Percentiles rank a stretch among this genome's conserved stretches.
Conservation (phyloP, 495 filamentous ascomycete genomes). For the Aspergillus sclerotiicarbonarius region DNA sequence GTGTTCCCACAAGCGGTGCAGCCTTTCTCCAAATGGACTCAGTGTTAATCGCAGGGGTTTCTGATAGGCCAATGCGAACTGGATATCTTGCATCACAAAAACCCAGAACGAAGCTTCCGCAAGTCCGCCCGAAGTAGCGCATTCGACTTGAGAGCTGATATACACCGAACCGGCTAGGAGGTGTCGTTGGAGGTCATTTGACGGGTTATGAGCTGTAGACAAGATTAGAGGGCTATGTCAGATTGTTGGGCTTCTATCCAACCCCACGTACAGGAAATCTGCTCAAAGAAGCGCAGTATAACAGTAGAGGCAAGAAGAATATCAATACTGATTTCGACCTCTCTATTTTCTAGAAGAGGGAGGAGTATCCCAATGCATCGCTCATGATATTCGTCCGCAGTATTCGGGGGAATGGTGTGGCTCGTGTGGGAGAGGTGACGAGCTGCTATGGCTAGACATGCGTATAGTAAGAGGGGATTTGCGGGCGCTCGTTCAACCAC, state of each 20-base stretch:
- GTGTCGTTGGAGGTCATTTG: slow-evolving; percentile 39
- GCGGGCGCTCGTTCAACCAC: slow-evolving; percentile 36
- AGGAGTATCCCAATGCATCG: slow-evolving; percentile 44
- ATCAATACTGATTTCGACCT: slow-evolving; percentile 38
- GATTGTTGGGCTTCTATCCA: background rate
- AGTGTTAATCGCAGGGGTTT: slow-evolving; percentile 38
- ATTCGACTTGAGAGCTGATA: slow-evolving; percentile 41
- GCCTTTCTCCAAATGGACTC: slow-evolving; percentile 35
- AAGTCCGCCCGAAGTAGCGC: slow-evolving; percentile 37
- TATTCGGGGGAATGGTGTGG: slow-evolving; percentile 29
- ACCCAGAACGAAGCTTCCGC: slow-evolving; percentile 44
- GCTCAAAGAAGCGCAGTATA: slow-evolving; percentile 44
- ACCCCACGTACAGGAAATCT: slow-evolving; percentile 35
- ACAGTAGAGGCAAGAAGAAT: slow-evolving; percentile 42
- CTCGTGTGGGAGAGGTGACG: slow-evolving; percentile 40
- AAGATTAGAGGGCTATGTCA: background rate
- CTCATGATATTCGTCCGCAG: slow-evolving; percentile 43
- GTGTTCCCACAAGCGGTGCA: slow-evolving; percentile 33
- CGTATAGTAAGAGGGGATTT: slow-evolving; percentile 37
- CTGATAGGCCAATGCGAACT: slow-evolving; percentile 39
- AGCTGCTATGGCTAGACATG: slow-evolving; percentile 41
- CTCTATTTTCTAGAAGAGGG: slow-evolving; percentile 34
- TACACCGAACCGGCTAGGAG: slow-evolving; percentile 46
- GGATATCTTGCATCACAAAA: slow-evolving; percentile 45
- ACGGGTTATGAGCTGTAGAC: slow-evolving; percentile 31